These are phyloP conservation scores for Teunomyces aglyptinius DNA, from an alignment of 805 yeast species.

Conservation along the genomic window DNA sequence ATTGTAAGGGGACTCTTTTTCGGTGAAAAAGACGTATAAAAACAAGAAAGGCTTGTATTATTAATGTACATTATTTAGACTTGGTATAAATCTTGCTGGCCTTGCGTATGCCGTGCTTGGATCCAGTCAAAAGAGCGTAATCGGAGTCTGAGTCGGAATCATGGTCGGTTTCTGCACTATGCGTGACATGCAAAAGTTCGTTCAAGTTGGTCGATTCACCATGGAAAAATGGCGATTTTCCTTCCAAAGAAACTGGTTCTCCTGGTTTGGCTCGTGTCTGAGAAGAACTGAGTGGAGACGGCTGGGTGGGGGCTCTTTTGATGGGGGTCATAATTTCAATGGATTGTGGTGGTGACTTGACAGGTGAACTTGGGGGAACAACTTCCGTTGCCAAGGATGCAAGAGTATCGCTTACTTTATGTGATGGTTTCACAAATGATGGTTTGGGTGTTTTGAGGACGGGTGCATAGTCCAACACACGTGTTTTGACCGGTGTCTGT, in stretches of 20 bases:
- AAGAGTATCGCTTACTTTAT: neutral
- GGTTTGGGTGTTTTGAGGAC: conserved; percentile 12
- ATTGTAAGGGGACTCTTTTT: conserved; percentile 67
- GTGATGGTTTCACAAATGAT: conserved; percentile 6
- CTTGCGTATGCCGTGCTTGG: neutral
- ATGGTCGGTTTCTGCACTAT: neutral
- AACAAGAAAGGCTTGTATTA: neutral
- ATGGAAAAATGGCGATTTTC: conserved; percentile 35
- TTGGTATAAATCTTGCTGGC: conserved; percentile 3
- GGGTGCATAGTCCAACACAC: conserved; percentile 1
- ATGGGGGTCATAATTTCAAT: conserved; percentile 2
- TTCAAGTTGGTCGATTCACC: neutral
- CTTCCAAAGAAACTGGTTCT: conserved; percentile 30
- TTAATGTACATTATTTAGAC: conserved; percentile 7
- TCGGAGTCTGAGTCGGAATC: conserved; percentile 2
- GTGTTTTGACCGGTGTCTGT: conserved; percentile 26
- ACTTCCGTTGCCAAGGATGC: neutral
- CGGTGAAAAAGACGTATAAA: conserved; percentile 47
- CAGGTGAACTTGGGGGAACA: neutral
- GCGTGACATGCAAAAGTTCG: neutral
- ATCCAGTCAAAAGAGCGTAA: neutral
- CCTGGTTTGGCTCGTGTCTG: conserved; percentile 25
- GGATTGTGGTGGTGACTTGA: conserved; percentile 3
- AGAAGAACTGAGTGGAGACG: neutral
- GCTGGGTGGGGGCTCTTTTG: neutral